These are phyloP conservation scores for Zygosaccharomyces sapae DNA, from an alignment of 1,139 yeast species.

Conservation along the genomic window DNA sequence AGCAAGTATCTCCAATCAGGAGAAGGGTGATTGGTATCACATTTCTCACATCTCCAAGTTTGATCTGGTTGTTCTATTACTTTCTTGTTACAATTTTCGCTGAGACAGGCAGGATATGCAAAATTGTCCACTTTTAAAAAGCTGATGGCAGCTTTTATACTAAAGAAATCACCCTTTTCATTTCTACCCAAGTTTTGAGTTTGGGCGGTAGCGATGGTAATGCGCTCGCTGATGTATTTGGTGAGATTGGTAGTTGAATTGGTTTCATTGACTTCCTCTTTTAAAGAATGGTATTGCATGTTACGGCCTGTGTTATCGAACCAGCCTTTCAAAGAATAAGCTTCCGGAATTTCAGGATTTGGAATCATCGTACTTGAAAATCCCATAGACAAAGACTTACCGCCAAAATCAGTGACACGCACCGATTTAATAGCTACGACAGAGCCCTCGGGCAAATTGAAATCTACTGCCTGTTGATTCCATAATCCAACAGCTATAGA, in stretches of 20 bases:
- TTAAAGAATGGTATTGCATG: constrained; percentile 60
- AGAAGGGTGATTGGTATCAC: constrained; percentile 61
- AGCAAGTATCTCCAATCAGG: constrained; percentile 80
- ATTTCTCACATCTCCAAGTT: constrained; percentile 90
- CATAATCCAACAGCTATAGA: constrained; percentile 81
- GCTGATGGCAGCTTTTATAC: constrained; percentile 67
- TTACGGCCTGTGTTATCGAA: constrained; percentile 72
- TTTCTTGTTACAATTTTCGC: constrained; percentile 76
- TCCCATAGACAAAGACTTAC: constrained; percentile 76
- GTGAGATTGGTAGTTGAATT: constrained; percentile 32
- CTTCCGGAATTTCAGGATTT: constrained; percentile 87
- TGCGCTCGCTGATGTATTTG: constrained; percentile 46
- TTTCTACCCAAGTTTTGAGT: constrained; percentile 66
- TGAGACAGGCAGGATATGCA: constrained; percentile 83
- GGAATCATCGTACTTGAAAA: constrained; percentile 70
- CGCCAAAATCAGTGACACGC: constrained; percentile 83
- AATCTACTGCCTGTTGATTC: constrained; percentile 83
- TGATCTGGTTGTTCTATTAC: constrained; percentile 69
- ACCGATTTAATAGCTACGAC: constrained; percentile 92
- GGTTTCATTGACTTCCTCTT: constrained; percentile 38
- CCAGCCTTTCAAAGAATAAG: constrained; percentile 91
- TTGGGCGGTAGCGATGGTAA: constrained; percentile 63
- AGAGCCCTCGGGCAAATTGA: constrained; percentile 68
- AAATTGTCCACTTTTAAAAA: constrained; percentile 70
- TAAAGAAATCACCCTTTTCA: constrained; percentile 76